Base-by-base conservation (phyloP, 1,139 yeast species). In the Taphrina flavorubra region DNA sequence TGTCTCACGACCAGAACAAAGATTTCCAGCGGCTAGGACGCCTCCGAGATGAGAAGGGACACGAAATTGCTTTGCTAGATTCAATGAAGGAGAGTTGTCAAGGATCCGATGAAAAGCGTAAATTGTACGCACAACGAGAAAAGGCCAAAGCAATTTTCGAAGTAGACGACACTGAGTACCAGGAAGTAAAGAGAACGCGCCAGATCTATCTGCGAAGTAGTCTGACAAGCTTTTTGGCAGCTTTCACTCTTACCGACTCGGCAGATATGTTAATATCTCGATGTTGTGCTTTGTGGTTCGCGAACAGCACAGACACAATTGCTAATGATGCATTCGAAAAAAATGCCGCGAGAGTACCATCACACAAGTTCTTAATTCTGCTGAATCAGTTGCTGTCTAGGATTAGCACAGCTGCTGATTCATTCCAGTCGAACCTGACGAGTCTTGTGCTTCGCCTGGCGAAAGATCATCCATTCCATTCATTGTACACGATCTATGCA, bases 201-300 rank as follows among this genome's bases (percentile, higher is more conserved):
- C 78, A 39, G 76, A 75, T 6, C 87, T 88, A 64, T 74, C 81
- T 86, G 7, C 77, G 78, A 20, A 83, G 85, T 57, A 86, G 96
- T 0, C 81, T 89, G 13, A 83, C 81, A 56, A 87, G 84, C 73
- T 90, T 88, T 74, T 76, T 91, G 69, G 81, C 80, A 63, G 81
- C 90, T 62, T 78, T 88, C 40, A 77, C 81, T 1, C 77, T 80
- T 34, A 76, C 83, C 56, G 84, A 82, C 51, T 80, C 79, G 14
- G 70, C 80, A 70, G 83, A 83, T 63, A 88, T 86, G 70, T 88
- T 86, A 70, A 80, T 89, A 65, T 96, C 91, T 73, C 84, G 90
- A 68, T 88, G 92, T 71, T 87, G 92, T 76, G 89, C 95, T 0
- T 77, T 92, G n/a, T 92, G 97, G 97, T 81, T 94, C 55, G 90